Evolutionary conservation across 208 protist genomes (phyloP), one percentile per base, ranked within the genome.

Genomic region (Tritrichomonas foetus): DNA sequence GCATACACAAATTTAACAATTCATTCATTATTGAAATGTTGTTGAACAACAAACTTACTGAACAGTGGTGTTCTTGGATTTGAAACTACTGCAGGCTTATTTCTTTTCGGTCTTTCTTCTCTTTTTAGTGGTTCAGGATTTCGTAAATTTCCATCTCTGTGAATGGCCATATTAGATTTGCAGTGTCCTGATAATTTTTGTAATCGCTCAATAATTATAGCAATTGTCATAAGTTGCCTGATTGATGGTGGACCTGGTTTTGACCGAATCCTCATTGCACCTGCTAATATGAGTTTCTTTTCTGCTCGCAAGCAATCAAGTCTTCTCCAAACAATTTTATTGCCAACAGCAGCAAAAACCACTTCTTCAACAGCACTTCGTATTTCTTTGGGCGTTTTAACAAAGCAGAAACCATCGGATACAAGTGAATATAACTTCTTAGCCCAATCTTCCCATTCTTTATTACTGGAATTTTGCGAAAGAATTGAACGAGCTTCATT

Each of bases 371-470:
- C n/a, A 9, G 14, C 78, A 50, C 39, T 8, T 57, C 78, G 44
- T 2, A 89, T 33, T 20, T 36, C 22, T 36, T 89, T 89, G 11
- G 78, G 41, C 8, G 78, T 39, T 30, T 57, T 44, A 16, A n/a
- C 44, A 2, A 33, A 3, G 27, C 11, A 57, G 3, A 33, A 89
- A 30, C 78, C 78, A 20, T 20, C 47, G 20, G 41, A 57, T n/a
- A 89, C n/a, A 11, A 89, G 5, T 39, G 78, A 57, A 50, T 30
- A 33, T 2, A 89, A 9, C 22, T 57, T 89, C 47, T 47, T 89
- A 33, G 78, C 78, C 78, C 78, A 89, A 11, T 89, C 78, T 57
- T 89, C 78, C 78, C 78, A 89, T 39, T 57, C 47, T n/a, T 53
- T 89, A 27, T 89, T 89, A 44, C n/a, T 44, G 53, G 14, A 33